Evolutionary conservation across 768 basidiomycete species (phyloP).

Genomic region (Lanmaoa pseudosensibilis): DNA sequence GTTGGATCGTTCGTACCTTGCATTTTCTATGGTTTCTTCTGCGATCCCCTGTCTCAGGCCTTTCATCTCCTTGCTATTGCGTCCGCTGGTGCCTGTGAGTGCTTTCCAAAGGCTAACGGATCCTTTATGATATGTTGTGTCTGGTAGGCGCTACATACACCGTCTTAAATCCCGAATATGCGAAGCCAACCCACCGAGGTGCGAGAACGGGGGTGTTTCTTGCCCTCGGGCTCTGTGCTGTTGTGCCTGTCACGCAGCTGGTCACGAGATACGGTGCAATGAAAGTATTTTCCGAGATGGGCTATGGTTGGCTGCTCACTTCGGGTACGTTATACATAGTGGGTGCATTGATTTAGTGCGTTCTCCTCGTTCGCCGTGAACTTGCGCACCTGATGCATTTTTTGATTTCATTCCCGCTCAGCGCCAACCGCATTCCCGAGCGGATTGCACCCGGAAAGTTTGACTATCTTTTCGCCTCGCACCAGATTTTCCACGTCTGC

Average conservation of each 20-base stretch:
- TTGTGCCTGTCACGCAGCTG: conserved; percentile 70
- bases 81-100: conserved; percentile 58
- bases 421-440: conserved; percentile 84
- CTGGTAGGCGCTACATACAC: conserved; percentile 63
- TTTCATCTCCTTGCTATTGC: conserved; percentile 56
- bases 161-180: conserved; percentile 77
- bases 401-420: conserved; percentile 44
- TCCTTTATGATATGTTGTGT: conserved; percentile 1
- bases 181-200: conserved; percentile 70
- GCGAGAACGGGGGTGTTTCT: conserved; percentile 80
- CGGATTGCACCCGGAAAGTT: conserved; percentile 71
- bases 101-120: background rate
- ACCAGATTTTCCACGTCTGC: conserved; percentile 87
- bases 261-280: conserved; percentile 56
- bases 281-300: conserved; percentile 59
- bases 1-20: conserved; percentile 79
- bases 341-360: conserved; percentile 84
- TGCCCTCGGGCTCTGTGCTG: conserved; percentile 66
- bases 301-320: conserved; percentile 65
- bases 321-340: conserved; percentile 75
- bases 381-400: conserved; percentile 25
- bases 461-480: conserved; percentile 76
- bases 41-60: conserved; percentile 51
- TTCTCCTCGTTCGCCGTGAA: conserved; percentile 32
- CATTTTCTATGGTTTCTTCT: conserved; percentile 79